Conservation (phyloP, 2,329 filamentous ascomycete species). For the Conoideocrella luteorostrata region DNA sequence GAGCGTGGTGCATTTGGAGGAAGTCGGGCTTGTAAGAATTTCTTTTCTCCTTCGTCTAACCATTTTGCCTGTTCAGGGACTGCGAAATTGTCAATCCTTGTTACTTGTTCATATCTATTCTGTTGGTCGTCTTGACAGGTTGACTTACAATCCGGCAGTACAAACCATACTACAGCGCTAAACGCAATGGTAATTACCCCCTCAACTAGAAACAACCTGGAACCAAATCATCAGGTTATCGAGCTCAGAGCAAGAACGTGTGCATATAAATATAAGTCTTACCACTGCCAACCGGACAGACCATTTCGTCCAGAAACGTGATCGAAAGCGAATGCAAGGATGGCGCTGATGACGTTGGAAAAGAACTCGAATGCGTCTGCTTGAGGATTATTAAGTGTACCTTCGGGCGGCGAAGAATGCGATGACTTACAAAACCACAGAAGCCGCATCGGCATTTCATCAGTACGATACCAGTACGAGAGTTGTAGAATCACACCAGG, state of each 20-base stretch:
- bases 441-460: slow-evolving; percentile 39
- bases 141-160: slow-evolving; percentile 45
- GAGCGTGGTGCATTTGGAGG: slow-evolving; percentile 36
- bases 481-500: slow-evolving; percentile 37
- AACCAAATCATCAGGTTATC: too few relatives aligned
- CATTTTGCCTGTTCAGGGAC: slow-evolving; percentile 37
- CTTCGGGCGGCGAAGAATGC: slow-evolving; percentile 30
- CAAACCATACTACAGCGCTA: slow-evolving; percentile 43
- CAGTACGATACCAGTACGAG: slow-evolving; percentile 41
- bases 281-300: slow-evolving; percentile 24
- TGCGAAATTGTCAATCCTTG: slow-evolving; percentile 26
- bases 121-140: slow-evolving; percentile 22
- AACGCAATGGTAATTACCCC: slow-evolving; percentile 39
- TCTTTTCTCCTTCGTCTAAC: slow-evolving; percentile 39
- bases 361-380: slow-evolving; percentile 33
- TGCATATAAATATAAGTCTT: too few relatives aligned
- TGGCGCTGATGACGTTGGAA: slow-evolving; percentile 32
- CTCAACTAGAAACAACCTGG: slow-evolving; percentile 34
- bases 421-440: slow-evolving; percentile 14
- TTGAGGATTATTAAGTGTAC: slow-evolving; percentile 2
- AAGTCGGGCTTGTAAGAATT: slow-evolving; percentile 40
- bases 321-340: slow-evolving; percentile 38
- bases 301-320: slow-evolving; percentile 27
- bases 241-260: too few relatives aligned
- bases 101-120: slow-evolving; percentile 31